These are phyloP conservation scores for Trichoderma sp. DNA, from an alignment of 2,329 filamentous ascomycete species.

Conservation along the genomic window DNA sequence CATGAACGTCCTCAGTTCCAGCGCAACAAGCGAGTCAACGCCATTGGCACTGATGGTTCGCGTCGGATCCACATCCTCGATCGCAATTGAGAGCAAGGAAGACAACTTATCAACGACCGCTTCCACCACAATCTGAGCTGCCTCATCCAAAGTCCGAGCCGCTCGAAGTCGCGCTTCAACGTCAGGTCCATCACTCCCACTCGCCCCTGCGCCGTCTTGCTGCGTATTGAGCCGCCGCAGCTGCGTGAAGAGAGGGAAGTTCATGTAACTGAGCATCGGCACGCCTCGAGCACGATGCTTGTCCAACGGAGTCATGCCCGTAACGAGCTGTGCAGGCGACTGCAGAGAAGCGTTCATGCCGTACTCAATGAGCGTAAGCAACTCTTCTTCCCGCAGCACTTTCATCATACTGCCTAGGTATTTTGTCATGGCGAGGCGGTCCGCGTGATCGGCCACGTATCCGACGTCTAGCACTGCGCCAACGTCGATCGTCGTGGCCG, in stretches of 20 bases:
- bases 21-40: slow-evolving; percentile 30
- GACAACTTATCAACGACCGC: slow-evolving; percentile 9
- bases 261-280: slow-evolving; percentile 7
- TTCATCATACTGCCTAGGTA: slow-evolving; percentile 19
- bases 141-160: slow-evolving; percentile 7
- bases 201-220: neutral
- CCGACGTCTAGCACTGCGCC: slow-evolving; percentile 24
- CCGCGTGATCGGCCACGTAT: slow-evolving; percentile 28
- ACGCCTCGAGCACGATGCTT: neutral
- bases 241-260: slow-evolving; percentile 12
- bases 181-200: neutral
- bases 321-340: slow-evolving; percentile 9
- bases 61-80: slow-evolving; percentile 24
- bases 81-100: neutral
- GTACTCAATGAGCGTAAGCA: neutral
- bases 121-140: neutral
- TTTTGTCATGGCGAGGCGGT: slow-evolving; percentile 22
- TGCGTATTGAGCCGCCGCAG: neutral
- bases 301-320: neutral
- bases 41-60: slow-evolving; percentile 27
- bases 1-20: slow-evolving; percentile 30
- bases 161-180: slow-evolving; percentile 4
- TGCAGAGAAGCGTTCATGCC: neutral
- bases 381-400: slow-evolving; percentile 15
- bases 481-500: slow-evolving; percentile 6